A percentile compares a stretch with the other conserved stretches of the same genome.
phyloP scores from a whole-genome alignment of 2,329 filamentous ascomycete species.

The Pseudogymnoascus sp. region DNA sequence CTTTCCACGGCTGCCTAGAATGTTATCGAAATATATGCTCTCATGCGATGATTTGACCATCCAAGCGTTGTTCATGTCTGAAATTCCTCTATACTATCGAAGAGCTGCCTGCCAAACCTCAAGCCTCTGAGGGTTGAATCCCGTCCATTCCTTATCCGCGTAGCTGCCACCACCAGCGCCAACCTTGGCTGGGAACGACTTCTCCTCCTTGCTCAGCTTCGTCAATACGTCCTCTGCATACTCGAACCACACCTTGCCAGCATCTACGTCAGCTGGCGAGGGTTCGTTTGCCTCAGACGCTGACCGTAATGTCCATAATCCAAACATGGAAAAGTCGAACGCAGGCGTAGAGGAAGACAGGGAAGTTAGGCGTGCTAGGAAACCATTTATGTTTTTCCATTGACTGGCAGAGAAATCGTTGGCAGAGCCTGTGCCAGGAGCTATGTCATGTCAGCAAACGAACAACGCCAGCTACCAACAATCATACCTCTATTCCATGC shows the following conservation, averaged over 20 bases:
- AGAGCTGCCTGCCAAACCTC: slow-evolving; percentile 19
- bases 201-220: slow-evolving; percentile 13
- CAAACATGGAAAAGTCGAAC: slow-evolving; percentile 25
- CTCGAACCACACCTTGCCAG: slow-evolving; percentile 22
- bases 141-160: slow-evolving; percentile 21
- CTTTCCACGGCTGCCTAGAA: background rate
- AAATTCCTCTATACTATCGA: background rate
- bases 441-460: slow-evolving; percentile 13
- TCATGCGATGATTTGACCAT: background rate
- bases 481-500: slow-evolving; percentile 24
- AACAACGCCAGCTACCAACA: background rate
- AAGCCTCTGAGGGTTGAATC: slow-evolving; percentile 25
- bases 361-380: slow-evolving; percentile 25
- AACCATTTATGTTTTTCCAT: slow-evolving; percentile 20
- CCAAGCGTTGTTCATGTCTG: background rate
- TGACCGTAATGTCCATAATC: slow-evolving; percentile 25
- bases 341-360: slow-evolving; percentile 11
- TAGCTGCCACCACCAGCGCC: slow-evolving; percentile 19
- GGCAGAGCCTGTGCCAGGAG: slow-evolving; percentile 7
- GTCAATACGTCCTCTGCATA: slow-evolving; percentile 16
- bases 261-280: slow-evolving; percentile 16
- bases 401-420: slow-evolving; percentile 14
- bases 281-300: slow-evolving; percentile 23
- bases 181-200: slow-evolving; percentile 13
- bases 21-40: background rate